A percentile compares a stretch with the other conserved stretches of the same genome.
Conservation (phyloP, 2,329 filamentous ascomycete genomes). For the Truncatella angustata region DNA sequence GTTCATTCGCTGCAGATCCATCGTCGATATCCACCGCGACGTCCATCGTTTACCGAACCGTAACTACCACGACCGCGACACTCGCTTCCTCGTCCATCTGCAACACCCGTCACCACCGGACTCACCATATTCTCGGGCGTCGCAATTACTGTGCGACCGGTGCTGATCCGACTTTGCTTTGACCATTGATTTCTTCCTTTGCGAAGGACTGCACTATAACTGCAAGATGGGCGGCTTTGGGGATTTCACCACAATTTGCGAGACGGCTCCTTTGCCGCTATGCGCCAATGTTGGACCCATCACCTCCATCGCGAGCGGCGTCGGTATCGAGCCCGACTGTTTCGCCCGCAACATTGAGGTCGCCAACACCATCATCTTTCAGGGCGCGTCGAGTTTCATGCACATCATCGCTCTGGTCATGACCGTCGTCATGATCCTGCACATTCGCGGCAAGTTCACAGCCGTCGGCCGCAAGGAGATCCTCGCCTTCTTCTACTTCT, state of each 20-base stretch:
- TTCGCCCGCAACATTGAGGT: conserved; percentile 94
- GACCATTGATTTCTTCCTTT: too few relatives aligned
- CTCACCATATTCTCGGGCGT: not conserved
- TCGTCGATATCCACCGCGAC: not conserved
- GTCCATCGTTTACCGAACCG: conserved; percentile 1
- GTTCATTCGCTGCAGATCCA: conserved; percentile 1
- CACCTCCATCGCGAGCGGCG: conserved; percentile 62
- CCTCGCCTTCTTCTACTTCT: conserved; percentile 94
- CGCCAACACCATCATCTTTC: conserved; percentile 98
- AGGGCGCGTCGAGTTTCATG: conserved; percentile 85
- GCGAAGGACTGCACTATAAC: too few relatives aligned
- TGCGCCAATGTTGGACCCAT: conserved; percentile 82
- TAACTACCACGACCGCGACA: conserved; percentile 2
- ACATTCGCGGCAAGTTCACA: conserved; percentile 96
- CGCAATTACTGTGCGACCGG: not conserved
- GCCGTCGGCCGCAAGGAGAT: conserved; percentile 78
- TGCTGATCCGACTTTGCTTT: too few relatives aligned
- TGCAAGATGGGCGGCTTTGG: conserved; percentile 75
- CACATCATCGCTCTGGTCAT: conserved; percentile 89
- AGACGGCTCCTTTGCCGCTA: conserved; percentile 78
- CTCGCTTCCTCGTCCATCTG: not conserved
- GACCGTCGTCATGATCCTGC: conserved; percentile 96
- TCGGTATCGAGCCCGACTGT: conserved; percentile 85
- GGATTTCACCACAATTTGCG: conserved; percentile 85
- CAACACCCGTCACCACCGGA: not conserved